A percentile compares a stretch with the other conserved stretches of the same genome.
Evolutionary conservation across 2,329 filamentous ascomycete genomes (phyloP).

Genomic region (Penicillium hordei): DNA sequence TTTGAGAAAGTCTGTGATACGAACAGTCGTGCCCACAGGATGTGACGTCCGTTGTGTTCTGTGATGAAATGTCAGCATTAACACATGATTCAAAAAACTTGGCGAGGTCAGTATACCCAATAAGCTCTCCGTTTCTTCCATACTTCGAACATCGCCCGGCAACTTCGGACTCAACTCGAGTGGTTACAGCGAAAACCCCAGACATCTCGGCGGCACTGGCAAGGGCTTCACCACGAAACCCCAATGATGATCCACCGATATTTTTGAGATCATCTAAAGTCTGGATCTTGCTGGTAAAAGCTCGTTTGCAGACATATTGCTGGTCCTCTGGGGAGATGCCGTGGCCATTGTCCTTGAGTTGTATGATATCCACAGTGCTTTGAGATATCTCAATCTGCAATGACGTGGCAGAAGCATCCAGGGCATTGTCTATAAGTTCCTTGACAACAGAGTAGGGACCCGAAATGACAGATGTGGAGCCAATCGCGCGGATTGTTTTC

Average conservation of each 20-base stretch:
- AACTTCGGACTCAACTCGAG: constrained; percentile 57
- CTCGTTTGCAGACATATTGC: constrained; percentile 54
- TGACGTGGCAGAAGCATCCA: constrained; percentile 61
- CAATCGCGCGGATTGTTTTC: constrained; percentile 51
- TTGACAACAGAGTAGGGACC: constrained; percentile 60
- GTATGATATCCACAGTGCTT: constrained; percentile 62
- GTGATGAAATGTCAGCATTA: neutral
- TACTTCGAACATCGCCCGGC: constrained; percentile 55
- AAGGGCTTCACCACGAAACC: constrained; percentile 65
- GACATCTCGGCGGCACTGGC: constrained; percentile 62
- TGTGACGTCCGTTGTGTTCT: constrained; percentile 50
- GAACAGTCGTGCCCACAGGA: constrained; percentile 61
- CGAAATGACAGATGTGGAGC: constrained; percentile 58
- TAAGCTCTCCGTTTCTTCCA: constrained; percentile 50
- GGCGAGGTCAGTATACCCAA: constrained; percentile 36
- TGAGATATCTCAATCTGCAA: constrained; percentile 58
- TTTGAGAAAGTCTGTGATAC: constrained; percentile 57
- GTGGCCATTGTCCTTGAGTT: constrained; percentile 64
- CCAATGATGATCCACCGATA: constrained; percentile 58
- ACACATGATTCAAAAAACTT: neutral
- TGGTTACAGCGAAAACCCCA: constrained; percentile 53
- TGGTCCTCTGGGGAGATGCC: constrained; percentile 60
- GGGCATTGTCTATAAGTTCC: constrained; percentile 66
- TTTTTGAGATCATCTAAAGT: constrained; percentile 56
- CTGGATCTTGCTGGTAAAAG: constrained; percentile 65